phyloP scores from a whole-genome alignment of 1,284 basidiomycete species.

The Athelia sp. region DNA sequence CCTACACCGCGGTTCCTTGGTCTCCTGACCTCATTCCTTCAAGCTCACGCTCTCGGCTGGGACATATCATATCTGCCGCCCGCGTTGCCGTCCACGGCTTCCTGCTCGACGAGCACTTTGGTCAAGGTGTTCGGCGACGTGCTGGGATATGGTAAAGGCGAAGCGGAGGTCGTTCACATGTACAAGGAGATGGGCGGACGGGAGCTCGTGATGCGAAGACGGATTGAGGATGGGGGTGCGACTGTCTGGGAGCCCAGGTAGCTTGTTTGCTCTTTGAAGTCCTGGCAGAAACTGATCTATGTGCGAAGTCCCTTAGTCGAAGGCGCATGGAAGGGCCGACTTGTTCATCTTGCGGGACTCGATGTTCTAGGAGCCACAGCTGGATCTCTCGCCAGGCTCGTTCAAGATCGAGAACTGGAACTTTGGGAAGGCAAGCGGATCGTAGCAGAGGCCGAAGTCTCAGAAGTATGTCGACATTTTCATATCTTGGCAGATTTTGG shows the following conservation, averaged over 20 bases:
- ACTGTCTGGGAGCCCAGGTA: slow-evolving; percentile 63
- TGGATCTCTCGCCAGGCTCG: slow-evolving; percentile 50
- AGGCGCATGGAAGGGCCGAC: slow-evolving; percentile 49
- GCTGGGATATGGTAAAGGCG: slow-evolving; percentile 32
- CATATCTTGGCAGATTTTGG: no score
- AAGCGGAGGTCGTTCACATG: slow-evolving; percentile 52
- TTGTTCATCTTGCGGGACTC: slow-evolving; percentile 56
- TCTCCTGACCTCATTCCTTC: slow-evolving; percentile 41
- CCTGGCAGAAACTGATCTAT: neutral
- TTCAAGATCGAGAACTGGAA: slow-evolving; percentile 58
- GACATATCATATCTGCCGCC: slow-evolving; percentile 49
- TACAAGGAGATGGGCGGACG: slow-evolving; percentile 67
- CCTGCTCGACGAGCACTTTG: slow-evolving; percentile 45
- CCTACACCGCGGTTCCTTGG: slow-evolving; percentile 38
- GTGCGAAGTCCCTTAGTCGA: slow-evolving; percentile 44
- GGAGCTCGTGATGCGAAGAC: slow-evolving; percentile 57
- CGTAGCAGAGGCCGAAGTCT: slow-evolving; percentile 38
- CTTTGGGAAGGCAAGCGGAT: slow-evolving; percentile 59
- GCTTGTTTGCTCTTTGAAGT: neutral
- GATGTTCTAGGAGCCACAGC: slow-evolving; percentile 62
- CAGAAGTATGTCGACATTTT: slow-evolving; percentile 33
- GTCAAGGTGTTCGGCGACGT: slow-evolving; percentile 44
- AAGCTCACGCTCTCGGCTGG: slow-evolving; percentile 50
- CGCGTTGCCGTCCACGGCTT: slow-evolving; percentile 40
- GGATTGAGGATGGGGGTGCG: slow-evolving; percentile 47